A percentile compares a stretch with the other conserved stretches of the same genome.
Evolutionary conservation across 495 filamentous ascomycete genomes (phyloP).

Genomic region (Saxophila tyrrhenica): DNA sequence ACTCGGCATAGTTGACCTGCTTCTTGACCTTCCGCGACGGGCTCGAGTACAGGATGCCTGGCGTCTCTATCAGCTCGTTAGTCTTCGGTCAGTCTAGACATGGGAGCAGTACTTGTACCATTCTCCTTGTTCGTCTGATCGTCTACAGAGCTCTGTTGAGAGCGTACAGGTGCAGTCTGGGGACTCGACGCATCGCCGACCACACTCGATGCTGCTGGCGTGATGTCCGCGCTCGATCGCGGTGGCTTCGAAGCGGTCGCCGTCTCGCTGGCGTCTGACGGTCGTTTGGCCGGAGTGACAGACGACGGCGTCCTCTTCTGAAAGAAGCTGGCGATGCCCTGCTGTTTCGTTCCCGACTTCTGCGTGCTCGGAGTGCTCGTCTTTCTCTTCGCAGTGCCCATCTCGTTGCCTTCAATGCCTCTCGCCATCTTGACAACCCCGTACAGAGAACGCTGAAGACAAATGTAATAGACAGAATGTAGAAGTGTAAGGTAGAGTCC

Average conservation of each 20-base stretch:
- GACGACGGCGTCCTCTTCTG: slow-evolving; percentile 43
- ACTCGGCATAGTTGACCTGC: slow-evolving; percentile 54
- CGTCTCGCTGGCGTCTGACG: slow-evolving; percentile 32
- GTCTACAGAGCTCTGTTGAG: slow-evolving; percentile 6
- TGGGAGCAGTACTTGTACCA: slow-evolving; percentile 20
- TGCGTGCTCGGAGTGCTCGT: slow-evolving; percentile 27
- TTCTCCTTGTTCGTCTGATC: slow-evolving; percentile 30
- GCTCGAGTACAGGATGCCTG: slow-evolving; percentile 37
- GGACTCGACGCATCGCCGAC: slow-evolving; percentile 45
- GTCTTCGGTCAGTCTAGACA: slow-evolving; percentile 15
- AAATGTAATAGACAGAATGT: too few species aligned
- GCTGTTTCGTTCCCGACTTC: slow-evolving; percentile 51
- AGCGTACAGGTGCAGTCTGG: slow-evolving; percentile 30
- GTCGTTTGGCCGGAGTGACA: slow-evolving; percentile 30
- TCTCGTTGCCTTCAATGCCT: slow-evolving; percentile 34
- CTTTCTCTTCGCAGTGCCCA: slow-evolving; percentile 25
- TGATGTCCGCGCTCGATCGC: slow-evolving; percentile 32
- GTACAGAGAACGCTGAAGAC: not conserved
- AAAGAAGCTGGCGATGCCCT: slow-evolving; percentile 78
- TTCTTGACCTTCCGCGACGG: slow-evolving; percentile 49
- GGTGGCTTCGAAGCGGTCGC: slow-evolving; percentile 4
- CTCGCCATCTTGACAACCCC: slow-evolving; percentile 23
- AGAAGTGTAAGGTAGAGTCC: not conserved
- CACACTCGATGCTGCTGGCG: slow-evolving; percentile 77
- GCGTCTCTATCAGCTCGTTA: slow-evolving; percentile 27